Evolutionary conservation across 768 basidiomycete species (phyloP).

Genomic region (Naganishia randhawae): DNA sequence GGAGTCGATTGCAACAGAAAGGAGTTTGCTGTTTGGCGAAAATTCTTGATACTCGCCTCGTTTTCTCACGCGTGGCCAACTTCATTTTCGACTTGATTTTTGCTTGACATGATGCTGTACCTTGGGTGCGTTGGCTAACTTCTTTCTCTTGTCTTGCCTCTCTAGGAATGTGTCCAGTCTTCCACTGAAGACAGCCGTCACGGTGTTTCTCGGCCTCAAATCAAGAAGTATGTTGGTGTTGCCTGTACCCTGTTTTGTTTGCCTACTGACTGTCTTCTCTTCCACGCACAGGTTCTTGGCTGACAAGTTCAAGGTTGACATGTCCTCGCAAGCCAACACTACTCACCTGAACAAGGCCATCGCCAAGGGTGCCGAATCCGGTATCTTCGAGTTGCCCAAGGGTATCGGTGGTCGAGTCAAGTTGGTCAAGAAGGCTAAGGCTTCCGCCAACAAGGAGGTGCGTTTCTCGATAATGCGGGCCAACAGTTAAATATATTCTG

Average conservation of each 20-base stretch:
- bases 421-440: constrained; percentile 42
- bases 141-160: background rate
- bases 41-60: background rate
- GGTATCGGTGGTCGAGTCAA: constrained; percentile 57
- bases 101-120: background rate
- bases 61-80: constrained; percentile 12
- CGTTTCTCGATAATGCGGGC: constrained; percentile 36
- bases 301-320: constrained; percentile 72
- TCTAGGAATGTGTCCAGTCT: constrained; percentile 67
- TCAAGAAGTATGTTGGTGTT: constrained; percentile 67
- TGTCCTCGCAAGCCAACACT: constrained; percentile 69
- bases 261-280: background rate
- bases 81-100: background rate
- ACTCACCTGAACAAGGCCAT: constrained; percentile 78
- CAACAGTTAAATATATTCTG: background rate
- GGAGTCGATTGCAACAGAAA: background rate
- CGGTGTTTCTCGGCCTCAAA: constrained; percentile 70
- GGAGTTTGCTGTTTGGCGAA: background rate
- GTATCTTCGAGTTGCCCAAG: constrained; percentile 80
- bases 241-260: constrained; percentile 29
- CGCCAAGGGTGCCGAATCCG: constrained; percentile 72
- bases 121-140: background rate
- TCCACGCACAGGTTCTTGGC: constrained; percentile 66
- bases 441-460: constrained; percentile 62
- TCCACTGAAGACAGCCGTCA: constrained; percentile 64